phyloP scores from a whole-genome alignment of 2,329 filamentous ascomycete genomes.

The Chaetothyriales sp. region DNA sequence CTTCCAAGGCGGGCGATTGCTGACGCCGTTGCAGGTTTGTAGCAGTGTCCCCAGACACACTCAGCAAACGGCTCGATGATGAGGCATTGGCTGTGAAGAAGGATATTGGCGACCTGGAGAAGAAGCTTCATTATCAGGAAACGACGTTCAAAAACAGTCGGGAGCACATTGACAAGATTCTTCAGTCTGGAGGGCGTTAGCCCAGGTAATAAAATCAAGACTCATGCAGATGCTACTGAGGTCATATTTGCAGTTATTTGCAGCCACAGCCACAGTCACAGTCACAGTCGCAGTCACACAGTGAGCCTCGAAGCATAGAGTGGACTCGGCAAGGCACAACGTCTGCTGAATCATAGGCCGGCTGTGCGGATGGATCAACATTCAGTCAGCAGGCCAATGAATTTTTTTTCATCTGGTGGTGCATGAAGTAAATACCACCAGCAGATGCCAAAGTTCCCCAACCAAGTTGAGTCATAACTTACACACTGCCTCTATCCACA shows the following conservation, averaged over 20 bases:
- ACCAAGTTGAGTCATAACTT: too few species aligned
- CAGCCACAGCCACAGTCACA: too few species aligned
- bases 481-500: too few species aligned
- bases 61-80: conserved; percentile 59
- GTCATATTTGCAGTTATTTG: neutral
- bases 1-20: neutral
- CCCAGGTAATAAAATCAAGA: neutral
- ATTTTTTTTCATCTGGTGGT: too few species aligned
- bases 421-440: too few species aligned
- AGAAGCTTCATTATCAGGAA: conserved; percentile 84
- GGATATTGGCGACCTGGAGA: conserved; percentile 67
- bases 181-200: conserved; percentile 38
- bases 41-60: conserved; percentile 52
- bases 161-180: conserved; percentile 77
- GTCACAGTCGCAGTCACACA: too few species aligned
- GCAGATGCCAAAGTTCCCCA: too few species aligned
- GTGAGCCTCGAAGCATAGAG: neutral
- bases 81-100: conserved; percentile 62
- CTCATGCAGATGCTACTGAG: neutral
- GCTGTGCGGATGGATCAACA: too few species aligned
- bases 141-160: conserved; percentile 90
- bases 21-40: conserved; percentile 56
- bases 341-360: neutral
- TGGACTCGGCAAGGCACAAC: neutral
- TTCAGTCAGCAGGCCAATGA: too few species aligned